These are phyloP conservation scores for Zygotorulaspora florentina DNA, from an alignment of 805 yeast species.

Conservation along the genomic window DNA sequence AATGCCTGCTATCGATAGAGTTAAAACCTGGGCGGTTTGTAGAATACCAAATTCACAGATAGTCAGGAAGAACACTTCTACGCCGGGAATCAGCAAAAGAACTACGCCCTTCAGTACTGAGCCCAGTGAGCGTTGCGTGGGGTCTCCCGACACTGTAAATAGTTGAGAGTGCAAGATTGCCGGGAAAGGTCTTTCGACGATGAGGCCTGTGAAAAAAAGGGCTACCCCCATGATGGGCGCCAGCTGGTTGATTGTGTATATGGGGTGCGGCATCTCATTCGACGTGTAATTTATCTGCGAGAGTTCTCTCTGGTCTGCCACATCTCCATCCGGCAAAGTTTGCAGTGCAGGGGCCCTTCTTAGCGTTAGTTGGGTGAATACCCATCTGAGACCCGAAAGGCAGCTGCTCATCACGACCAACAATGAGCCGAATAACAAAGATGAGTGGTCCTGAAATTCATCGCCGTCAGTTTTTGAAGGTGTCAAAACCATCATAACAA, in stretches of 20 bases:
- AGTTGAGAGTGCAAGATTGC: constrained; percentile 23
- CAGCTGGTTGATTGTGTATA: constrained; percentile 75
- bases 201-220: constrained; percentile 56
- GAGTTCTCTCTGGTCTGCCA: constrained; percentile 11
- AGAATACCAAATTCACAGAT: constrained; percentile 80
- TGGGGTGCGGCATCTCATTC: constrained; percentile 55
- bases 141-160: constrained; percentile 16
- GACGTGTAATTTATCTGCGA: constrained; percentile 1
- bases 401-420: constrained; percentile 74
- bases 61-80: constrained; percentile 86
- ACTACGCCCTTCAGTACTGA: constrained; percentile 50
- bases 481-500: constrained; percentile 76
- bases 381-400: constrained; percentile 92
- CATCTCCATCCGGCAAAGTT: background rate
- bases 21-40: constrained; percentile 75
- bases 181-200: constrained; percentile 58
- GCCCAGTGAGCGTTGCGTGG: constrained; percentile 3
- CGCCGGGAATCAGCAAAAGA: constrained; percentile 73
- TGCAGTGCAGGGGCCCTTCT: constrained; percentile 49
- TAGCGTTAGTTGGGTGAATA: constrained; percentile 79
- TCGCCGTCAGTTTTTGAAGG: constrained; percentile 28
- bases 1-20: constrained; percentile 86
- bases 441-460: constrained; percentile 17
- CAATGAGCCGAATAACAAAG: constrained; percentile 52
- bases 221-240: constrained; percentile 78